Evolutionary conservation across 768 basidiomycete species (phyloP).

Genomic region (Rossbeevera mucosa): DNA sequence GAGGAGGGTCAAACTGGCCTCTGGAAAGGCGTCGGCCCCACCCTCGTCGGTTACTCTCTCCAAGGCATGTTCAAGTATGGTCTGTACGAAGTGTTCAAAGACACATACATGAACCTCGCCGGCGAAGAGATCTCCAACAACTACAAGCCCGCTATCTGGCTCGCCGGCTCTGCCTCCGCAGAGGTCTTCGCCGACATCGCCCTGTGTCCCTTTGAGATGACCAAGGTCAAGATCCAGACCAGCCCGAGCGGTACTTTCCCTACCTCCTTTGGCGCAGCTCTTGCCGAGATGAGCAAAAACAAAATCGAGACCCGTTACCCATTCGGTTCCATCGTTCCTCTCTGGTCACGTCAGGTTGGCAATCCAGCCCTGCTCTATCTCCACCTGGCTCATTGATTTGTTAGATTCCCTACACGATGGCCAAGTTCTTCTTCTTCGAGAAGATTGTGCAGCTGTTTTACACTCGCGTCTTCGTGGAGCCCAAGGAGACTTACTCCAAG

Average conservation of each 20-base stretch:
- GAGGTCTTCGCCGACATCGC: conserved; percentile 95
- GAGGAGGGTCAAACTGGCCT: conserved; percentile 84
- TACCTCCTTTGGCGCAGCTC: conserved; percentile 62
- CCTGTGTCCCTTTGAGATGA: conserved; percentile 92
- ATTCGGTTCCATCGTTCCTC: conserved; percentile 78
- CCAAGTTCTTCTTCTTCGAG: conserved; percentile 97
- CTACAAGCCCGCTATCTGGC: conserved; percentile 89
- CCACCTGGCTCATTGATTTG: not conserved
- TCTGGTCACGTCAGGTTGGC: conserved; percentile 81
- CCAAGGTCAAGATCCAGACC: conserved; percentile 88
- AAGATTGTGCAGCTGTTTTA: conserved; percentile 85
- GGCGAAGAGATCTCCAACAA: conserved; percentile 75
- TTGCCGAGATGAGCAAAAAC: conserved; percentile 63
- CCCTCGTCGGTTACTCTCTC: conserved; percentile 86
- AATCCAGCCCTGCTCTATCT: not conserved
- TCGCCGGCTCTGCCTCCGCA: conserved; percentile 88
- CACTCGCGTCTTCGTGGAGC: conserved; percentile 77
- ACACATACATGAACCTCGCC: conserved; percentile 81
- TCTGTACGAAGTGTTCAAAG: conserved; percentile 97
- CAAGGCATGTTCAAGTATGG: conserved; percentile 99
- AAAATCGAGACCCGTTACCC: conserved; percentile 73
- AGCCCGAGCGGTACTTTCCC: conserved; percentile 73
- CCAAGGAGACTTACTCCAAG: conserved; percentile 76
- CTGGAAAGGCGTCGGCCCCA: conserved; percentile 93
- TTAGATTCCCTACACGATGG: conserved; percentile 97